Evolutionary conservation across 495 filamentous ascomycete genomes (phyloP).

Genomic region (Endocarpon pusillum): DNA sequence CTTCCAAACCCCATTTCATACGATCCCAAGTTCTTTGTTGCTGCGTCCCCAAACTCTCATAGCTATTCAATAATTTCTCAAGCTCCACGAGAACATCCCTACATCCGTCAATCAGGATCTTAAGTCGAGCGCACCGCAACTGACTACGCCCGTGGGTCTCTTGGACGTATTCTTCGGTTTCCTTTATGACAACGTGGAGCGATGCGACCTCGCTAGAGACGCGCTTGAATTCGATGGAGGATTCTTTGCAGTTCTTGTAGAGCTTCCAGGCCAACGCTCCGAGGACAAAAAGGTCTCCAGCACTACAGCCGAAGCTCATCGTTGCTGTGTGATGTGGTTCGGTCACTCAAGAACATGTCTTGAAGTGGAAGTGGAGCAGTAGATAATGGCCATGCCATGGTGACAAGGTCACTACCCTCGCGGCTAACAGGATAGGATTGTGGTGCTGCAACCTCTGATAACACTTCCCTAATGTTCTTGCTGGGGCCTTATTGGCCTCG

Average conservation of each 20-base stretch:
- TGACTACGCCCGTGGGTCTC: constrained; percentile 9
- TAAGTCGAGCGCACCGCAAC: constrained; percentile 10
- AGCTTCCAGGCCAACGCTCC: constrained; percentile 13
- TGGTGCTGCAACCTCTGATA: no score
- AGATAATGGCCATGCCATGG: no score
- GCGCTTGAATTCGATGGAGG: constrained; percentile 15
- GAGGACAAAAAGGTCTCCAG: constrained; percentile 17
- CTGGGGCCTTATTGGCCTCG: no score
- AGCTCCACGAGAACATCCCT: constrained; percentile 14
- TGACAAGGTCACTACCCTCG: no score
- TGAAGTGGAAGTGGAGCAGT: neutral
- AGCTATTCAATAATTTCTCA: constrained; percentile 13
- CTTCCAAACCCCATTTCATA: constrained; percentile 16
- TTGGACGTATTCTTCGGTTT: constrained; percentile 15
- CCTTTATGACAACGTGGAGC: constrained; percentile 20
- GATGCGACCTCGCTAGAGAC: constrained; percentile 20
- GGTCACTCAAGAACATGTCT: neutral
- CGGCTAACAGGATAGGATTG: no score
- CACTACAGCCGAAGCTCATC: constrained; percentile 16
- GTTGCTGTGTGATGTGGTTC: no score
- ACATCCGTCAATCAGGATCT: constrained; percentile 13
- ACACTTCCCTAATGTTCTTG: no score
- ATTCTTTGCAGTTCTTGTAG: constrained; percentile 21
- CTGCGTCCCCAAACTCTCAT: constrained; percentile 19
- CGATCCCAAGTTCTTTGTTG: constrained; percentile 22